Evolutionary conservation across 345 rosid species (phyloP), one percentile per base, ranked within the genome.

Genomic region (Populus alba): DNA sequence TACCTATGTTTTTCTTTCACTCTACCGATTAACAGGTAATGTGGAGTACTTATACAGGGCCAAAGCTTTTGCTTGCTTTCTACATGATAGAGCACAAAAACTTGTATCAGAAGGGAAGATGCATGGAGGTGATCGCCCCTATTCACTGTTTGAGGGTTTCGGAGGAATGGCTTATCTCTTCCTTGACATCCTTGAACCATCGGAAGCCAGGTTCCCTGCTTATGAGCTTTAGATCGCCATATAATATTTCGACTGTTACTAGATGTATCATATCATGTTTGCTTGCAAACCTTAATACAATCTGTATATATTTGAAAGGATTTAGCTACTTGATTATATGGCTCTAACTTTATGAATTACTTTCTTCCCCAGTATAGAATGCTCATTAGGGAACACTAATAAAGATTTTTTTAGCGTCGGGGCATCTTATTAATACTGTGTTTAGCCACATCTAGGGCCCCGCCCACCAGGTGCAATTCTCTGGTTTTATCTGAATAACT

Each of bases 11-110:
- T 92, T 92, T 77, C 89, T 89, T 49, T 81, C 92, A 41, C 90
- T 90, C 11, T 86, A 83, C 78, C 86, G 86, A 22, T 65, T 88
- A 43, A 92, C 97, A 0, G 90, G 90, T 7, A 75, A 87, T 0
- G 71, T 6, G 1, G 79, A 85, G 80, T 89, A 85, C 84, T 81
- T 90, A n/a, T 78, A 88, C 66, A 83, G 81, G 71, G 92, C 89
- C 70, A 90, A 88, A 83, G 92, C 92, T 22, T 90, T 92, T 84
- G 85, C 92, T 61, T 86, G 88, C 86, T 92, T 92, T 83, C 87
- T 90, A n/a, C 79, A 71, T 49, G 90, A 89, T 70, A 83, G 87
- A 81, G 91, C 88, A 8, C 85, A 69, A 25, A 62, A 81, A 70
- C 90, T 89, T 43, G 87, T 86, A 51, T 85, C 87, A 66, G 85